These are phyloP conservation scores for Geranomyces variabilis DNA, from an alignment of 192 early-diverging fungal species.

Conservation along the genomic window DNA sequence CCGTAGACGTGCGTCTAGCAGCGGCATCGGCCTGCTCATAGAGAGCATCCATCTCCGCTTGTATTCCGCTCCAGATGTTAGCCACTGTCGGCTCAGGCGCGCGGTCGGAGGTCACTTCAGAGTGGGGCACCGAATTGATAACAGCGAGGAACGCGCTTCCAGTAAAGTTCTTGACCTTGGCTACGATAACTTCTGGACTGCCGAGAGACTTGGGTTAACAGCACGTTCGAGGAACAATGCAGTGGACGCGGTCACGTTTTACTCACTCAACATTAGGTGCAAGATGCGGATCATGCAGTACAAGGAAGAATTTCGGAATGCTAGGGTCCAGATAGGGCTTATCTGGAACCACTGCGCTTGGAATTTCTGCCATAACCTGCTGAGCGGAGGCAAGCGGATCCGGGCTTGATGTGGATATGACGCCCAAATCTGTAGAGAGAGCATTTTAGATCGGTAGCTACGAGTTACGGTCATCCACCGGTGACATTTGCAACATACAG, in stretches of 20 bases:
- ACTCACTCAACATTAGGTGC: constrained; percentile 26
- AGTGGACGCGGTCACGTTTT: not conserved
- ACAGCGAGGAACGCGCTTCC: constrained; percentile 54
- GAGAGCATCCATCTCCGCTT: constrained; percentile 47
- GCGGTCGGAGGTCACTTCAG: constrained; percentile 13
- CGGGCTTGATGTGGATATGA: constrained; percentile 68
- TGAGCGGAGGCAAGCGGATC: constrained; percentile 74
- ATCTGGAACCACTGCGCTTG: constrained; percentile 55
- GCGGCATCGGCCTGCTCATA: constrained; percentile 17
- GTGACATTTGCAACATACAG: constrained; percentile 43
- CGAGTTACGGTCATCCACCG: not conserved
- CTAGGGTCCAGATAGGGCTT: constrained; percentile 78
- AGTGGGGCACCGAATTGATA: constrained; percentile 58
- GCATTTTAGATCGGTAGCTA: not conserved
- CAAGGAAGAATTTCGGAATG: constrained; percentile 78
- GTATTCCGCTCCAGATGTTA: constrained; percentile 52
- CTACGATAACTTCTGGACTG: constrained; percentile 64
- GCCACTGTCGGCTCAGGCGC: constrained; percentile 29
- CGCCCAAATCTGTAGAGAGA: constrained; percentile 45
- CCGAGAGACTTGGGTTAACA: not conserved
- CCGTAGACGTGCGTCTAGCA: constrained; percentile 1
- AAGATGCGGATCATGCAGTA: constrained; percentile 79
- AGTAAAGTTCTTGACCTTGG: constrained; percentile 66
- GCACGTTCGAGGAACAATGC: not conserved
- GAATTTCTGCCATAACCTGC: constrained; percentile 35